Evolutionary conservation across 306 rosid genomes (phyloP).

Genomic region (Cicer bijugum): DNA sequence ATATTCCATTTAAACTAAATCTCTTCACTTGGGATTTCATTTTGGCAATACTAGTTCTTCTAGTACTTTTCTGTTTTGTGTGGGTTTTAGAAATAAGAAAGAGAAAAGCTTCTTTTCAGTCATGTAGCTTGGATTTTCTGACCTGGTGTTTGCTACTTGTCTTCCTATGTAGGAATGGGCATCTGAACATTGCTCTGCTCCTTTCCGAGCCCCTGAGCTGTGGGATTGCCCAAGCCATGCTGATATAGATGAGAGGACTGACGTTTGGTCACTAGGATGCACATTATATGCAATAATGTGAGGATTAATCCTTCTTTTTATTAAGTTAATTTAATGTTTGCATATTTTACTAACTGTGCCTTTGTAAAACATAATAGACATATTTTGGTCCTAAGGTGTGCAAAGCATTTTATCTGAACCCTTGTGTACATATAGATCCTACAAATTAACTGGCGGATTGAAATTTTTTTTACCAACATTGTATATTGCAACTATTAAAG

Average conservation of each 20-base stretch:
- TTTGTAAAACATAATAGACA: constrained; percentile 14
- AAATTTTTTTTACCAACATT: constrained; percentile 5
- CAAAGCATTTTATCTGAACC: constrained; percentile 29
- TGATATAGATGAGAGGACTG: constrained; percentile 94
- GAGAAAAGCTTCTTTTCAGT: constrained; percentile 33
- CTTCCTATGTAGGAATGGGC: constrained; percentile 89
- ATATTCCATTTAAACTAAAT: constrained; percentile 22
- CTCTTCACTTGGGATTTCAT: constrained; percentile 15
- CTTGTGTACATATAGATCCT: constrained; percentile 30
- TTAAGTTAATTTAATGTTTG: constrained; percentile 29
- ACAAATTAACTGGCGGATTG: constrained; percentile 8
- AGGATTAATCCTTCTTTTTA: constrained; percentile 45
- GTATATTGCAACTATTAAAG: neutral
- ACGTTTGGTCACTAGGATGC: constrained; percentile 97
- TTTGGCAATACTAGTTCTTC: constrained; percentile 31
- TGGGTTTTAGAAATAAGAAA: constrained; percentile 37
- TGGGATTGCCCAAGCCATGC: constrained; percentile 98
- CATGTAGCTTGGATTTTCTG: constrained; percentile 42
- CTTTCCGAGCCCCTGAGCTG: constrained; percentile 96
- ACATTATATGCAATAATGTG: constrained; percentile 96
- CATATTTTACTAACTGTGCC: constrained; percentile 3
- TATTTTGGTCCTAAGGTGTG: constrained; percentile 9
- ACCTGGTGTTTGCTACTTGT: constrained; percentile 35
- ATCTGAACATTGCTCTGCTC: constrained; percentile 95
- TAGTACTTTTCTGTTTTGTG: constrained; percentile 17